Conservation (phyloP, 2,329 filamentous ascomycete species). For the Dactylonectria estremocensis region DNA sequence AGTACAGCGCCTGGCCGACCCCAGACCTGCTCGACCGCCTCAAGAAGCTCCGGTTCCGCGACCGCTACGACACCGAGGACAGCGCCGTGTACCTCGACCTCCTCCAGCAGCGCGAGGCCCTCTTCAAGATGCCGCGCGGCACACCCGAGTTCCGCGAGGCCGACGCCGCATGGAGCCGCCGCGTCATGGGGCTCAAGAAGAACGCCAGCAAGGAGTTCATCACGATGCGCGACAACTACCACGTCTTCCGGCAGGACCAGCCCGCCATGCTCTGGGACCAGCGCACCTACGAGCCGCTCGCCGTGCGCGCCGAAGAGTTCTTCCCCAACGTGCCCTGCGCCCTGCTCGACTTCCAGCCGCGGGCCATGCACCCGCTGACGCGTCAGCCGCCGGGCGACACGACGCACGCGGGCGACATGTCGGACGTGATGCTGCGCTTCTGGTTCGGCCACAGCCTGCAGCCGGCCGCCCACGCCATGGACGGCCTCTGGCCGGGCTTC, state of each 20-base stretch:
- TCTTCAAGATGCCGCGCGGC: slow-evolving; percentile 38
- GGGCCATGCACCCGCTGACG: slow-evolving; percentile 64
- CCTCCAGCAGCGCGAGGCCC: slow-evolving; percentile 51
- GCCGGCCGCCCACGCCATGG: slow-evolving; percentile 62
- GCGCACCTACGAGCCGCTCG: slow-evolving; percentile 79
- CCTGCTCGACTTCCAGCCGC: slow-evolving; percentile 79
- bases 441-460: slow-evolving; percentile 63
- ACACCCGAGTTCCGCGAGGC: slow-evolving; percentile 48
- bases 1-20: slow-evolving; percentile 33
- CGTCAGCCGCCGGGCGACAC: slow-evolving; percentile 60
- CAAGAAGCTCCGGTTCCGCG: slow-evolving; percentile 48
- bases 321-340: slow-evolving; percentile 72
- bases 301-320: slow-evolving; percentile 72
- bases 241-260: slow-evolving; percentile 63
- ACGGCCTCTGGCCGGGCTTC: slow-evolving; percentile 72
- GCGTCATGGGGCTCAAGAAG: slow-evolving; percentile 53
- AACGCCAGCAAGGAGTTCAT: slow-evolving; percentile 55
- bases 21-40: slow-evolving; percentile 40
- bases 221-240: slow-evolving; percentile 67
- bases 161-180: slow-evolving; percentile 54
- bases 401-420: slow-evolving; percentile 63
- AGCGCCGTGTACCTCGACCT: slow-evolving; percentile 49
- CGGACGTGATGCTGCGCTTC: slow-evolving; percentile 63
- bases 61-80: slow-evolving; percentile 43
- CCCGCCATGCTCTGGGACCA: slow-evolving; percentile 78